phyloP scores from a whole-genome alignment of 148 eudicot species.

The Vaccinium vitisidaea region DNA sequence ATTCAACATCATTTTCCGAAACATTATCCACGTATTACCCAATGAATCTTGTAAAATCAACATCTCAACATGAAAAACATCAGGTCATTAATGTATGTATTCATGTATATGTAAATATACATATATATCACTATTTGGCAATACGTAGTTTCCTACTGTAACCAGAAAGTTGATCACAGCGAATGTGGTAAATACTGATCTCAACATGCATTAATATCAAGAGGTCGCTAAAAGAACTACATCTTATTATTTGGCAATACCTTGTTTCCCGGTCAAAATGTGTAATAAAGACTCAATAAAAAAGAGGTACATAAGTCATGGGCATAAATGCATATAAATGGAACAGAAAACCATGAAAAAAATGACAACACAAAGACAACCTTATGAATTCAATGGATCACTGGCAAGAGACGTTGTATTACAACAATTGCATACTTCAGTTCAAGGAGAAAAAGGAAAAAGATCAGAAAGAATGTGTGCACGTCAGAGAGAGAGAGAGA shows the following conservation, averaged over 20 bases:
- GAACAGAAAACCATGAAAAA: not conserved
- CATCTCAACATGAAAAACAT: not conserved
- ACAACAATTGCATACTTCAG: not conserved
- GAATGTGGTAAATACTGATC: not conserved
- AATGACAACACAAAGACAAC: not conserved
- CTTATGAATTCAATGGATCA: slow-evolving; percentile 4
- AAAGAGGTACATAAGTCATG: not conserved
- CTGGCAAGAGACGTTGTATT: not conserved
- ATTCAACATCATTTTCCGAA: not conserved
- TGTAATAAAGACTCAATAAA: not conserved
- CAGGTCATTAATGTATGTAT: not conserved
- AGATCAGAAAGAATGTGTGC: not conserved
- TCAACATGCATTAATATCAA: not conserved
- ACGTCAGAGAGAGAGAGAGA: not conserved
- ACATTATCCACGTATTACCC: not conserved
- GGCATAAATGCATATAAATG: not conserved
- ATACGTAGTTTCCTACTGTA: not conserved
- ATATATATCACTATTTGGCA: not conserved
- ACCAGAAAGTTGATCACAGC: not conserved
- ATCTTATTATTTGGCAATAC: not conserved
- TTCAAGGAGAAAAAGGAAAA: not conserved
- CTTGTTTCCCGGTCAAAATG: not conserved
- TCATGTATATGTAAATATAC: not conserved
- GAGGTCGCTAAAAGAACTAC: too few relatives aligned
- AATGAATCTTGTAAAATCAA: not conserved